A percentile compares a stretch with the other conserved stretches of the same genome.
Evolutionary conservation across 768 basidiomycete species (phyloP).

Genomic region (Rhodotorula kratochvilovae): DNA sequence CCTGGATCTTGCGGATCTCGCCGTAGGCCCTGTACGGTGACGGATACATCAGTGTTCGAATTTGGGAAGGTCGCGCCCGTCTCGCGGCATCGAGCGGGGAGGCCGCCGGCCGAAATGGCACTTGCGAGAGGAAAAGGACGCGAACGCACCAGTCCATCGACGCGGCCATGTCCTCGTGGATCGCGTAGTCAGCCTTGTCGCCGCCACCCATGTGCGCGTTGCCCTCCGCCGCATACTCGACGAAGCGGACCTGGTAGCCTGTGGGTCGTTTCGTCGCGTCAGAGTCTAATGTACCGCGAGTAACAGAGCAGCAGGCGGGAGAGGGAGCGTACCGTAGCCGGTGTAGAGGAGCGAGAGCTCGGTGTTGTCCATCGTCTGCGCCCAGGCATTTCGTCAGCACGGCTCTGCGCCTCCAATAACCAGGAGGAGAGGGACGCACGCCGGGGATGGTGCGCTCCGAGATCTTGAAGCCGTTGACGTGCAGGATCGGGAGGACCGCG

Average conservation of each 20-base stretch:
- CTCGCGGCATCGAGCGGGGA: too few species aligned
- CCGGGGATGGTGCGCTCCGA: slow-evolving; percentile 84
- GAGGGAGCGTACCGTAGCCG: slow-evolving; percentile 47
- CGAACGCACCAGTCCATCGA: slow-evolving; percentile 62
- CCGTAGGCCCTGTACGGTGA: slow-evolving; percentile 44
- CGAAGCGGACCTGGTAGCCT: slow-evolving; percentile 78
- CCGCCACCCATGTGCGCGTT: slow-evolving; percentile 49
- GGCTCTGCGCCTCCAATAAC: too few species aligned
- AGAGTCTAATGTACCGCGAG: too few species aligned
- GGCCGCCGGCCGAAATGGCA: too few species aligned
- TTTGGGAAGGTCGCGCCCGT: too few species aligned
- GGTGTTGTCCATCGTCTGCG: slow-evolving; percentile 72
- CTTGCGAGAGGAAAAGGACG: too few species aligned
- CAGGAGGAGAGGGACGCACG: not conserved
- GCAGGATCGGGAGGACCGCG: slow-evolving; percentile 83
- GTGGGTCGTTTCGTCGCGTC: too few species aligned
- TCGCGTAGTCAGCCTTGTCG: slow-evolving; percentile 44
- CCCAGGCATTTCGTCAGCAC: not conserved
- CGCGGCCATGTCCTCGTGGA: slow-evolving; percentile 74
- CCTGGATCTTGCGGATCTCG: slow-evolving; percentile 62
- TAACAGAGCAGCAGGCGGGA: too few species aligned
- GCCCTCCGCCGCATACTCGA: slow-evolving; percentile 53
- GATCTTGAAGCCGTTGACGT: slow-evolving; percentile 77
- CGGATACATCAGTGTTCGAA: too few species aligned
- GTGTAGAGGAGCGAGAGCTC: slow-evolving; percentile 70